Evolutionary conservation across 305 asterid species (phyloP), one percentile per base, ranked within the genome.

Genomic region (Fraxinus velutina): DNA sequence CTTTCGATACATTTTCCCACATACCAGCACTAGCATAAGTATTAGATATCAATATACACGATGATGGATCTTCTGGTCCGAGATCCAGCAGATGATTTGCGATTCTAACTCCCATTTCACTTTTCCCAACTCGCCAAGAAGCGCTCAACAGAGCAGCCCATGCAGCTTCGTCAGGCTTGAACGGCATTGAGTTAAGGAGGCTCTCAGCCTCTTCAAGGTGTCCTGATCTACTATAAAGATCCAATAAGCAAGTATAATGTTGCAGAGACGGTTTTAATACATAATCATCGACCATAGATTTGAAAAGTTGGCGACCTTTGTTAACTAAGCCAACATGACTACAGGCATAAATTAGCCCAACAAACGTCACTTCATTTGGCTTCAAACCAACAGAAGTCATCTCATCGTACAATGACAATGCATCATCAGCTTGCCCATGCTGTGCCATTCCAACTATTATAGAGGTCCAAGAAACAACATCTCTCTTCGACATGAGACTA

Each of bases 391-490:
- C 86, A 33, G 24, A 81, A 80, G 84, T 83, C 98, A 94, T 93
- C 39, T 89, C 82, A 47, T 93, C 94, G 5, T 93, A 93, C 34
- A 90, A 85, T 0, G 80, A 84, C 19, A 94, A 79, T 0, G 96
- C 97, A 81, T 91, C 92, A 12, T 78, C 39, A 22, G 92, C 94
- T 42, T 57, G 89, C 9, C 98, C 98, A 3, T 93, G 98, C 19
- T 93, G 97, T 66, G 98, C 98, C 93, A 93, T 86, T 62, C 96
- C 98, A 12, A 93, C 93, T 57, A 94, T 90, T 27, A 93, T 89
- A 12, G 98, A 92, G 29, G 97, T 94, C 98, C 98, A 94, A 30
- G 96, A 91, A 84, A 94, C 93, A 19, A 91, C 81, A 83, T 94
- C 96, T 71, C 87, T 88, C 21, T 29, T 81, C 80, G 36, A 71